These are phyloP conservation scores for Apiotrichum laibachii DNA, from an alignment of 1,284 basidiomycete species.

Conservation along the genomic window DNA sequence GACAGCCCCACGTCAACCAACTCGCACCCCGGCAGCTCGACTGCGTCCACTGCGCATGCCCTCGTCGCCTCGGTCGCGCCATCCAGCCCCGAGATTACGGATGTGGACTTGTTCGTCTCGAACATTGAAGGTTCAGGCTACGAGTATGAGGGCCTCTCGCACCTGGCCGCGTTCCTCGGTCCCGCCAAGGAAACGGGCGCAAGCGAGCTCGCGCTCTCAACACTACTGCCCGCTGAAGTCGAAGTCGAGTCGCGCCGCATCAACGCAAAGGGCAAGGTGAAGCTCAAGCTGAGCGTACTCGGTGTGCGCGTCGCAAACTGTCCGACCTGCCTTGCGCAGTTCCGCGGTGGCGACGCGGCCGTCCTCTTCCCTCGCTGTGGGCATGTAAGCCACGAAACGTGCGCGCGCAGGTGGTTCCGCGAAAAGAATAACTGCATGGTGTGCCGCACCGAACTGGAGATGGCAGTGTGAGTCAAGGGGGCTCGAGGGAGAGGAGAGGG, in stretches of 20 bases:
- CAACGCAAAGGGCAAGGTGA: slow-evolving; percentile 68
- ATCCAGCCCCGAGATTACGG: slow-evolving; percentile 48
- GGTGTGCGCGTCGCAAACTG: slow-evolving; percentile 73
- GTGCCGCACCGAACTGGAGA: slow-evolving; percentile 35
- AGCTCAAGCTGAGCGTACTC: slow-evolving; percentile 70
- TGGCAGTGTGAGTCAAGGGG: not conserved
- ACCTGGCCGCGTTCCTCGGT: slow-evolving; percentile 64
- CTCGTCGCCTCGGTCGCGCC: not conserved
- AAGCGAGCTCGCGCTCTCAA: slow-evolving; percentile 39
- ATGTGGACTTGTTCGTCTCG: slow-evolving; percentile 62
- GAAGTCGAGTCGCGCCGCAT: slow-evolving; percentile 65
- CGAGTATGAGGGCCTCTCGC: slow-evolving; percentile 63
- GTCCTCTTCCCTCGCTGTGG: slow-evolving; percentile 65
- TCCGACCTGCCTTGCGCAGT: slow-evolving; percentile 73
- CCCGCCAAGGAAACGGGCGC: slow-evolving; percentile 51
- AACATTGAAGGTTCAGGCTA: slow-evolving; percentile 56
- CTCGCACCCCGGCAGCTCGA: too few species aligned
- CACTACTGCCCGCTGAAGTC: slow-evolving; percentile 61
- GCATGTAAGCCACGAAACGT: slow-evolving; percentile 56
- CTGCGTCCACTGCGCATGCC: too few species aligned
- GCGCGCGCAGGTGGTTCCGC: slow-evolving; percentile 47
- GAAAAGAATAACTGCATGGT: slow-evolving; percentile 48
- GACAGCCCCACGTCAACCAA: too few species aligned
- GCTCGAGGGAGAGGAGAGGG: not conserved
- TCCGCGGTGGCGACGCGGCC: slow-evolving; percentile 61